A percentile compares a stretch with the other conserved stretches of the same genome.
Evolutionary conservation across 805 yeast species (phyloP).

Genomic region (Phaffomyces thermotolerans): DNA sequence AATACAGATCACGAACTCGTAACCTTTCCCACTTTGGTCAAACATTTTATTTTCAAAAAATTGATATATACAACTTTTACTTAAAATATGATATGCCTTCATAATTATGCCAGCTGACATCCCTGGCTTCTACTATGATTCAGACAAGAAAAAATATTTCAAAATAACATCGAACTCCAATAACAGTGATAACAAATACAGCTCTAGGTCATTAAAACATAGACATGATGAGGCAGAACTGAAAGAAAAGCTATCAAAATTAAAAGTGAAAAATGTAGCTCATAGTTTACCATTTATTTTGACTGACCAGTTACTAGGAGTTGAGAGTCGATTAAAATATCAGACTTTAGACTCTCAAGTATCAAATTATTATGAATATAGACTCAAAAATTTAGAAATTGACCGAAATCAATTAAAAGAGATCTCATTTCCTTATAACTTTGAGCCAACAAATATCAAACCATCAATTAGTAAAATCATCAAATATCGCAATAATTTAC

Average conservation of each 20-base stretch:
- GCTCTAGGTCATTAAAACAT: conserved; percentile 7
- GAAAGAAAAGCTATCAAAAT: conserved; percentile 1
- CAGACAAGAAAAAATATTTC: conserved; percentile 20
- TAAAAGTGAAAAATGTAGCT: not conserved
- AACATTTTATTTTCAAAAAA: too few species aligned
- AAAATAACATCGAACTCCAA: conserved; percentile 16
- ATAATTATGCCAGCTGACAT: conserved; percentile 12
- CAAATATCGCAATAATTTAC: not conserved
- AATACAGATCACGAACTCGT: too few species aligned
- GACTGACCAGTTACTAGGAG: conserved; percentile 2
- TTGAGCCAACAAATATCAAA: not conserved
- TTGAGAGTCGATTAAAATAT: not conserved
- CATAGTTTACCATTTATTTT: conserved; percentile 1
- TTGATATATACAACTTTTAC: not conserved
- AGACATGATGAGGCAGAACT: conserved; percentile 9
- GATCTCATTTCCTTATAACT: too few species aligned
- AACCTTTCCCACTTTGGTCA: too few species aligned
- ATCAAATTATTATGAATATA: conserved; percentile 1
- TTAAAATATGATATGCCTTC: not conserved
- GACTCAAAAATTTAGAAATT: not conserved
- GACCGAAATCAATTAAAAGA: too few species aligned
- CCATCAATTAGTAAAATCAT: conserved; percentile 1
- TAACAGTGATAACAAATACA: conserved; percentile 11
- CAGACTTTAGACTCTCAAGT: conserved; percentile 1
- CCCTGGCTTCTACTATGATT: conserved; percentile 22